These are phyloP conservation scores for Hanseniaspora nectarophila DNA, from an alignment of 805 yeast genomes.

Conservation along the genomic window DNA sequence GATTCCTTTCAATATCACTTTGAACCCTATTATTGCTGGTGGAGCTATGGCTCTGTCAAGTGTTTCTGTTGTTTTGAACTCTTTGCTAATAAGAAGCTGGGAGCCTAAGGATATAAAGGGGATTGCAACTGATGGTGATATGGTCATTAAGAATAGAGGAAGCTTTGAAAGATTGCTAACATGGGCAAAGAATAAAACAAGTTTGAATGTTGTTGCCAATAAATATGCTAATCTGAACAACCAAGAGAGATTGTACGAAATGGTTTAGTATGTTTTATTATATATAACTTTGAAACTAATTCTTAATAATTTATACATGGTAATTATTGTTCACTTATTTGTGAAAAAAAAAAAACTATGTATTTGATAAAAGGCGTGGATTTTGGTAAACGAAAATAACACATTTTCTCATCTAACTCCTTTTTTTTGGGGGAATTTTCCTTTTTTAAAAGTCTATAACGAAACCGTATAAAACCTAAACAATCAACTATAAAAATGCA, in stretches of 20 bases:
- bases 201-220: neutral
- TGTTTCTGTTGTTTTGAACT: conserved; percentile 73
- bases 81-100: conserved; percentile 63
- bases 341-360: neutral
- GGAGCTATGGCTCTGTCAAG: conserved; percentile 89
- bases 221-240: neutral
- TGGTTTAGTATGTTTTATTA: neutral
- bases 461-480: neutral
- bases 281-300: too few relatives aligned
- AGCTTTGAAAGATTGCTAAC: conserved; percentile 1
- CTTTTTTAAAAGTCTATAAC: too few relatives aligned
- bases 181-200: conserved; percentile 1
- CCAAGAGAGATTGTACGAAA: conserved; percentile 4
- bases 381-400: too few relatives aligned
- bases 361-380: too few relatives aligned
- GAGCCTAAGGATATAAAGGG: conserved; percentile 24
- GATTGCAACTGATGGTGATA: neutral
- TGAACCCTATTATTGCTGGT: conserved; percentile 84
- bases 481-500: conserved; percentile 47
- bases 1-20: conserved; percentile 59
- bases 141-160: neutral
- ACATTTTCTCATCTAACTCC: neutral
- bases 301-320: too few relatives aligned
- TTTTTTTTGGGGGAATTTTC: too few relatives aligned
- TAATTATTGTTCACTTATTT: too few relatives aligned